Evolutionary conservation across 2,329 filamentous ascomycete species (phyloP).

Genomic region (Ophiostoma tasmaniense): DNA sequence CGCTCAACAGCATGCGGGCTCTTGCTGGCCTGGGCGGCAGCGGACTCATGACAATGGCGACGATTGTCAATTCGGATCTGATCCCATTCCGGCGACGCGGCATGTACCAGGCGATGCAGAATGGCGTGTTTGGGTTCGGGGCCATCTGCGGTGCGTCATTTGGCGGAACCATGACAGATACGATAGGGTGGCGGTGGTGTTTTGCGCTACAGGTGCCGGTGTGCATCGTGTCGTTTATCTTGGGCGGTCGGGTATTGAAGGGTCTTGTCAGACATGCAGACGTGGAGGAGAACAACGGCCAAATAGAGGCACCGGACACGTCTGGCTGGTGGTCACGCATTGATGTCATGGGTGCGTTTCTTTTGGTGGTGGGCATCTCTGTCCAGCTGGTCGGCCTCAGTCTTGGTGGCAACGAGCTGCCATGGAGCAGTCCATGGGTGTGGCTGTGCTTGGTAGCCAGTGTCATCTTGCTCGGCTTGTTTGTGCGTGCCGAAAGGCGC

Average conservation of each 20-base stretch:
- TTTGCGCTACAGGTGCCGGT: slow-evolving; percentile 55
- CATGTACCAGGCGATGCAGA: slow-evolving; percentile 64
- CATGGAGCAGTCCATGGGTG: slow-evolving; percentile 44
- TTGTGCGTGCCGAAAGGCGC: slow-evolving; percentile 26
- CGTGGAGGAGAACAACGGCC: not conserved
- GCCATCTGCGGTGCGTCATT: slow-evolving; percentile 60
- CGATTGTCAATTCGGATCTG: slow-evolving; percentile 62
- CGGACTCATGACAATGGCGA: slow-evolving; percentile 66
- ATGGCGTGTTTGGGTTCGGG: slow-evolving; percentile 61
- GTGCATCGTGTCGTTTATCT: slow-evolving; percentile 22
- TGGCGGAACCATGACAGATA: slow-evolving; percentile 57
- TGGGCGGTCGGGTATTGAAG: not conserved
- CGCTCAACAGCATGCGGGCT: slow-evolving; percentile 44
- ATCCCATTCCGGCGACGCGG: slow-evolving; percentile 62
- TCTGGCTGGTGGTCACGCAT: not conserved
- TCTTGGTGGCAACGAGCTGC: slow-evolving; percentile 47
- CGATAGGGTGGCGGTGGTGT: slow-evolving; percentile 60
- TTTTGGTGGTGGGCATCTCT: slow-evolving; percentile 51
- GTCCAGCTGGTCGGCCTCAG: slow-evolving; percentile 48
- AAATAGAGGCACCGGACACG: not conserved
- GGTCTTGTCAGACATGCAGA: not conserved
- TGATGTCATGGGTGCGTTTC: slow-evolving; percentile 22
- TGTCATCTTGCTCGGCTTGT: slow-evolving; percentile 30
- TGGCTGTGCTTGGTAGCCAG: slow-evolving; percentile 37
- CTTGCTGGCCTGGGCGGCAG: slow-evolving; percentile 54